phyloP scores from a whole-genome alignment of 2,329 filamentous ascomycete species.

The Orbilia oligospora region DNA sequence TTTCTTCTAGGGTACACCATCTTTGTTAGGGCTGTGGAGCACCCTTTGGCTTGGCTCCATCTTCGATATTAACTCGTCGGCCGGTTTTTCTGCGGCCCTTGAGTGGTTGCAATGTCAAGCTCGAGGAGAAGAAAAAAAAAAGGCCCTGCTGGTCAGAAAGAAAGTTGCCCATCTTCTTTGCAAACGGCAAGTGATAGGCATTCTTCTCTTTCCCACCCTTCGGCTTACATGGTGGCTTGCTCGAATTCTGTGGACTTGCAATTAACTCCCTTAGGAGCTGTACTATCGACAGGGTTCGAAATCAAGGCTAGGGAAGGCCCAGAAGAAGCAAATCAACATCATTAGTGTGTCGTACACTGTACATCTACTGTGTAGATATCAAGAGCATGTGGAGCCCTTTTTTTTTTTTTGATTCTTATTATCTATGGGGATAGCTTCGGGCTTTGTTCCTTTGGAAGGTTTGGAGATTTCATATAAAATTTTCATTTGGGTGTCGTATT shows the following conservation, averaged over 20 bases:
- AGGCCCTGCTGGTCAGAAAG: conserved; percentile 30
- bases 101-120: conserved; percentile 14
- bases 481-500: conserved; percentile 7
- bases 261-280: conserved; percentile 25
- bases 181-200: conserved; percentile 60
- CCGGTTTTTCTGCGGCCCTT: conserved; percentile 30
- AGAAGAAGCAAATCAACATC: conserved; percentile 24
- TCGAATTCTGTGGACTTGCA: conserved; percentile 28
- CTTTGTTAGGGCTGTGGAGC: conserved; percentile 40
- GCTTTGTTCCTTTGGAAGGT: neutral
- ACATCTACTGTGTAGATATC: neutral
- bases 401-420: neutral
- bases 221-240: conserved; percentile 43
- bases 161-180: conserved; percentile 49
- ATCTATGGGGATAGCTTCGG: neutral
- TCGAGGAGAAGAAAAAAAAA: conserved; percentile 7
- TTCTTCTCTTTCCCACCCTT: conserved; percentile 60
- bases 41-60: conserved; percentile 38
- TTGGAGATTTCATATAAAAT: conserved; percentile 33
- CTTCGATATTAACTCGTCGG: conserved; percentile 52
- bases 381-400: neutral
- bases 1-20: conserved; percentile 23
- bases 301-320: conserved; percentile 30
- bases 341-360: neutral
- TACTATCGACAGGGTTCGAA: conserved; percentile 44